These are phyloP conservation scores for Pachysandra terminalis DNA, from an alignment of 164 flowering plant genomes.

Conservation along the genomic window DNA sequence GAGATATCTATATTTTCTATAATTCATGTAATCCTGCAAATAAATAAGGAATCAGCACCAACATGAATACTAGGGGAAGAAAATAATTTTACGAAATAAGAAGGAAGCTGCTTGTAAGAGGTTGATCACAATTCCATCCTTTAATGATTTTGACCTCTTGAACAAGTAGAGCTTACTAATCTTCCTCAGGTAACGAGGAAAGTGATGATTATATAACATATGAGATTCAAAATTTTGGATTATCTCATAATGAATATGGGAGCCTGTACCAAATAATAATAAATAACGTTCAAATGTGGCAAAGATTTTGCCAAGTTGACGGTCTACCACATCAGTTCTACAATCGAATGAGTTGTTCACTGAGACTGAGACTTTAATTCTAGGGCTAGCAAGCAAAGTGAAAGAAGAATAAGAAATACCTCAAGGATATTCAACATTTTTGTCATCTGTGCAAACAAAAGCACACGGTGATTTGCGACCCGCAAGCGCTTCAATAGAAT, in stretches of 20 bases:
- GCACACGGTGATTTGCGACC: conserved; percentile 91
- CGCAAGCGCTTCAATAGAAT: conserved; percentile 85
- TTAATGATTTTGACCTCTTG: too few relatives aligned
- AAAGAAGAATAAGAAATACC: conserved; percentile 45
- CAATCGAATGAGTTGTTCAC: background rate
- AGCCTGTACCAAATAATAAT: background rate
- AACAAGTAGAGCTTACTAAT: too few relatives aligned
- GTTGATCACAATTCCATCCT: background rate
- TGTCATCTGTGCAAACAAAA: conserved; percentile 98
- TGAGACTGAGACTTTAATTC: background rate
- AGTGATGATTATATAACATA: too few relatives aligned
- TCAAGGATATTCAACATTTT: conserved; percentile 98
- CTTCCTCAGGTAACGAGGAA: background rate
- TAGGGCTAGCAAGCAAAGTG: background rate
- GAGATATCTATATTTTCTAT: conserved; percentile 84
- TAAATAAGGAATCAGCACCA: conserved; percentile 5
- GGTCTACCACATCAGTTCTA: background rate
- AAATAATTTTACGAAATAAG: background rate
- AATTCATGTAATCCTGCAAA: conserved; percentile 97
- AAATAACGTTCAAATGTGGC: background rate
- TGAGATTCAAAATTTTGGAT: background rate
- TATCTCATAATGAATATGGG: background rate
- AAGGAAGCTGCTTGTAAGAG: background rate
- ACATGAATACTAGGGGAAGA: background rate
- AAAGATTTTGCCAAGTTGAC: background rate